Evolutionary conservation across 371 early-diverging fungal genomes (phyloP).

Genomic region (Amoeboaphelidium protococcarum): DNA sequence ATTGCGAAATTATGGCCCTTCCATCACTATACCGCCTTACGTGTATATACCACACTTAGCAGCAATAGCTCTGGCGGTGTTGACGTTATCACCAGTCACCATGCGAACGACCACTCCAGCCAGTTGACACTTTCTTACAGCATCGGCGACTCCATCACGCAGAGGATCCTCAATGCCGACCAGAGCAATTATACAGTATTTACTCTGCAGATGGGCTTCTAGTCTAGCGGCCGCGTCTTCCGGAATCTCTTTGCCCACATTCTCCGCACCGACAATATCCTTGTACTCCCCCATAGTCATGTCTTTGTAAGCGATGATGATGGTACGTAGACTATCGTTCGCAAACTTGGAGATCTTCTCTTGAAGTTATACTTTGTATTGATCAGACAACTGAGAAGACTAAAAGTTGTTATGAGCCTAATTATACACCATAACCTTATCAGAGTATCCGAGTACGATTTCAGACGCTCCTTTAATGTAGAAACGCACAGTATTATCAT

Average conservation of each 20-base stretch:
- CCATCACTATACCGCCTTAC: constrained; percentile 49
- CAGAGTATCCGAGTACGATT: constrained; percentile 35
- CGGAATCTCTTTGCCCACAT: constrained; percentile 1
- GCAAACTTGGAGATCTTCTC: constrained; percentile 43
- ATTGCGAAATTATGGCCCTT: constrained; percentile 59
- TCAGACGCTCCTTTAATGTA: constrained; percentile 65
- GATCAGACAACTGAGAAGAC: constrained; percentile 21
- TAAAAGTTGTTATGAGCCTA: not conserved
- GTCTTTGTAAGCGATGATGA: constrained; percentile 52
- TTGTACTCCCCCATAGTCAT: constrained; percentile 21
- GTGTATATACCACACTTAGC: constrained; percentile 37
- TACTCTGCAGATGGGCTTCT: constrained; percentile 5
- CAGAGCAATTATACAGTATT: constrained; percentile 35
- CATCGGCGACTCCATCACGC: constrained; percentile 55
- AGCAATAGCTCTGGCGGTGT: constrained; percentile 50
- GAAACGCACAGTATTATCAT: constrained; percentile 17
- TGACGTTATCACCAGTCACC: constrained; percentile 74
- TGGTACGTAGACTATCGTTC: constrained; percentile 57
- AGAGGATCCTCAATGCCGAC: constrained; percentile 82
- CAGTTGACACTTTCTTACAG: constrained; percentile 42
- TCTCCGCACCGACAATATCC: constrained; percentile 4
- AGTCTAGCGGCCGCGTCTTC: not conserved
- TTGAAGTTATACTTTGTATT: constrained; percentile 22
- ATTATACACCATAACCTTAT: constrained; percentile 3
- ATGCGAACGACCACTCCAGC: constrained; percentile 60